A percentile compares a stretch with the other conserved stretches of the same genome.
Evolutionary conservation across 306 rosid species (phyloP).

Genomic region (Trifolium dubium): DNA sequence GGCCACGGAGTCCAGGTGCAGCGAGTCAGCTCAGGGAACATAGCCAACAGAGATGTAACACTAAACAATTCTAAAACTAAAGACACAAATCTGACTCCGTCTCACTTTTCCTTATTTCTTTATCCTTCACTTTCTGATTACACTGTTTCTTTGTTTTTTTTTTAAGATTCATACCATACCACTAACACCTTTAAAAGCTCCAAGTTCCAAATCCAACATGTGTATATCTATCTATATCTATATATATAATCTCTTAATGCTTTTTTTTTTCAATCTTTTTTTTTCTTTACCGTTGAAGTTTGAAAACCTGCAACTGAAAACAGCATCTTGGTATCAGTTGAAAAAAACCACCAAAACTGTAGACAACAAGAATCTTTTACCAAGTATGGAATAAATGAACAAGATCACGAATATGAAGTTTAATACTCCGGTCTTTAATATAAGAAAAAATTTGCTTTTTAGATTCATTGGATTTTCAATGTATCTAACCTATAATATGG

Average conservation of each 20-base stretch:
- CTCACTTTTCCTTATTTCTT: conserved; percentile 67
- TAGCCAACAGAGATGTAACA: conserved; percentile 71
- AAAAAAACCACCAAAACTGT: conserved; percentile 86
- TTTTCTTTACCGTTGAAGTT: conserved; percentile 59
- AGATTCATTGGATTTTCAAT: too few species aligned
- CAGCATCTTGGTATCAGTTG: conserved; percentile 98
- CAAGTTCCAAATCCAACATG: conserved; percentile 75
- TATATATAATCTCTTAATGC: not conserved
- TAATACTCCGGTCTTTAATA: conserved; percentile 35
- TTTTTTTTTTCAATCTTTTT: not conserved
- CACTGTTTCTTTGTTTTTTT: conserved; percentile 62
- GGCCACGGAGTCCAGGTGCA: conserved; percentile 92
- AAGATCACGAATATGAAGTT: conserved; percentile 53
- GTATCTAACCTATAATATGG: too few species aligned
- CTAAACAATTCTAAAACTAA: conserved; percentile 72
- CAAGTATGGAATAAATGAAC: conserved; percentile 66
- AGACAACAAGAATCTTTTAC: conserved; percentile 90
- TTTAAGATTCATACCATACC: conserved; percentile 44
- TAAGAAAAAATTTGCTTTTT: too few species aligned
- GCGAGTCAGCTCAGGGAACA: conserved; percentile 84
- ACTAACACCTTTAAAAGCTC: conserved; percentile 55
- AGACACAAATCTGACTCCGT: conserved; percentile 91
- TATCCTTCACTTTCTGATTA: conserved; percentile 53
- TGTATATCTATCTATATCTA: conserved; percentile 32
- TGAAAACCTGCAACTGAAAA: conserved; percentile 86